Conservation (phyloP, 108 stramenopile species). For the Seminavis robusta region DNA sequence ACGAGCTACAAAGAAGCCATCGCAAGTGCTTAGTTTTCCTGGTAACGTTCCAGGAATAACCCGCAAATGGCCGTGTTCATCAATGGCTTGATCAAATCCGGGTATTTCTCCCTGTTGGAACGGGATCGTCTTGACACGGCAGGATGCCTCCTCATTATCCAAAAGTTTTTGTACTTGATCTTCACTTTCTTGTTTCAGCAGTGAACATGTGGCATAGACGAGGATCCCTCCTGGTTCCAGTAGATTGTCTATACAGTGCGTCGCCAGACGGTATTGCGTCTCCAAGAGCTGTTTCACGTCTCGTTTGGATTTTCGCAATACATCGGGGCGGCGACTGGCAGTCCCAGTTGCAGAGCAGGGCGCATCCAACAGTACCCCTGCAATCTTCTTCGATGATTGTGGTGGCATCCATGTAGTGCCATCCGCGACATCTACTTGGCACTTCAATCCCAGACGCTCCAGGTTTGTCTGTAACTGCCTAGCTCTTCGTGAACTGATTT, state of each 20-base stretch:
- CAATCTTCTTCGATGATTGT: slow-evolving; percentile 4
- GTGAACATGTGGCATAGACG: slow-evolving; percentile 81
- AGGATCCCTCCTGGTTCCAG: slow-evolving; percentile 58
- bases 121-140: slow-evolving; percentile 45
- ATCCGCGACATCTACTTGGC: slow-evolving; percentile 55
- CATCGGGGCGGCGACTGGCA: slow-evolving; percentile 75
- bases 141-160: slow-evolving; percentile 4
- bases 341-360: slow-evolving; percentile 82
- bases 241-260: slow-evolving; percentile 64
- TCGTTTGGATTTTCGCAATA: slow-evolving; percentile 31
- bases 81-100: slow-evolving; percentile 75
- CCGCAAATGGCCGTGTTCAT: slow-evolving; percentile 73
- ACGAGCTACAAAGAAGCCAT: slow-evolving; percentile 84
- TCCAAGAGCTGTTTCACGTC: slow-evolving; percentile 30
- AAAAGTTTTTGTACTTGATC: slow-evolving; percentile 65
- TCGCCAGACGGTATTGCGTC: slow-evolving; percentile 46
- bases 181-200: slow-evolving; percentile 72
- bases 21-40: slow-evolving; percentile 44
- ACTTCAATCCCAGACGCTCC: slow-evolving; percentile 39
- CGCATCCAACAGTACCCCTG: slow-evolving; percentile 71
- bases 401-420: slow-evolving; percentile 56
- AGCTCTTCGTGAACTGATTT: slow-evolving; percentile 44
- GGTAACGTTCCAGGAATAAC: slow-evolving; percentile 58
- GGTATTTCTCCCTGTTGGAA: slow-evolving; percentile 66
- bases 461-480: slow-evolving; percentile 54